Percentiles rank a stretch among this genome's conserved stretches.
Evolutionary conservation across 371 early-diverging fungal species (phyloP).

Genomic region (Saksenaea vasiformis): DNA sequence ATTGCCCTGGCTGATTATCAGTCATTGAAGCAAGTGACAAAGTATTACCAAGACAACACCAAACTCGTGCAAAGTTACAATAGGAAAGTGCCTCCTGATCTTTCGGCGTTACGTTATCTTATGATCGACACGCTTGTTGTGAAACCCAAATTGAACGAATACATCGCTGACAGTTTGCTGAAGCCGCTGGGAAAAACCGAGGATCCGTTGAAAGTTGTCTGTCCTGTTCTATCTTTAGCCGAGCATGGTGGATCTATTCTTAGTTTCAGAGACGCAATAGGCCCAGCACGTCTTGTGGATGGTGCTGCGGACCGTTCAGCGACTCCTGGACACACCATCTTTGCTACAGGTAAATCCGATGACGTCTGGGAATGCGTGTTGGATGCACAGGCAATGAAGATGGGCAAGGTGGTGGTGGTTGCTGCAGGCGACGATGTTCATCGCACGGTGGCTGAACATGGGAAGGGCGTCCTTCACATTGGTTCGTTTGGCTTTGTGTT

Average conservation of each 20-base stretch:
- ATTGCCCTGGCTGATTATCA: slow-evolving; percentile 71
- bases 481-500: slow-evolving; percentile 59
- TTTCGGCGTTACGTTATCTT: slow-evolving; percentile 61
- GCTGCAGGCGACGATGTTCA: slow-evolving; percentile 44
- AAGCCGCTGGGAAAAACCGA: slow-evolving; percentile 50
- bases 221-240: slow-evolving; percentile 64
- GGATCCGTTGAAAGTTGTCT: slow-evolving; percentile 57
- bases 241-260: slow-evolving; percentile 76
- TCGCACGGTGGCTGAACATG: slow-evolving; percentile 8
- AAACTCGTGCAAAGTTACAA: slow-evolving; percentile 43
- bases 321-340: slow-evolving; percentile 9
- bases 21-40: slow-evolving; percentile 56
- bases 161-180: slow-evolving; percentile 64
- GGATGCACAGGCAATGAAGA: slow-evolving; percentile 48
- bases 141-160: slow-evolving; percentile 52
- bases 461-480: slow-evolving; percentile 4
- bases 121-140: slow-evolving; percentile 67
- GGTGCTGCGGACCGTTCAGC: slow-evolving; percentile 9
- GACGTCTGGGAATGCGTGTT: slow-evolving; percentile 50
- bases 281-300: slow-evolving; percentile 26
- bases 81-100: slow-evolving; percentile 56
- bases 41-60: slow-evolving; percentile 39
- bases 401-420: slow-evolving; percentile 41
- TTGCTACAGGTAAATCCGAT: slow-evolving; percentile 44
- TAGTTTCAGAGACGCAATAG: slow-evolving; percentile 48